phyloP scores from a whole-genome alignment of 1,284 basidiomycete genomes.

The Cutaneotrichosporon sp. region DNA sequence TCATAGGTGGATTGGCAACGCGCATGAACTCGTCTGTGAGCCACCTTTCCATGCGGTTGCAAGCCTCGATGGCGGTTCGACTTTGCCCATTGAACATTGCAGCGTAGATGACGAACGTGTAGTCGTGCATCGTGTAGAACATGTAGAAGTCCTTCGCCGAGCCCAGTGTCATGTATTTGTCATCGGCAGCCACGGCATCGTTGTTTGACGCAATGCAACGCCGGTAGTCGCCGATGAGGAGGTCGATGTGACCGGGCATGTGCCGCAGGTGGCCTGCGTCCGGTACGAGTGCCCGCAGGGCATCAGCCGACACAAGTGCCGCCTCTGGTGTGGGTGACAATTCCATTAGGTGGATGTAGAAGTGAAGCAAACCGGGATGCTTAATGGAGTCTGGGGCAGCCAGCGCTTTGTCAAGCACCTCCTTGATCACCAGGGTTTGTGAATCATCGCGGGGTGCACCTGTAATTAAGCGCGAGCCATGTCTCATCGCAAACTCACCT shows the following conservation, averaged over 20 bases:
- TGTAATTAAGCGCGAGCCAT: neutral
- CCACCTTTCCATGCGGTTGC: conserved; percentile 32
- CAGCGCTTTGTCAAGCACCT: conserved; percentile 29
- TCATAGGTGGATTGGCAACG: conserved; percentile 24
- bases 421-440: conserved; percentile 26
- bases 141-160: conserved; percentile 30
- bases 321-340: conserved; percentile 35
- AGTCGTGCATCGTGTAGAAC: conserved; percentile 42
- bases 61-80: conserved; percentile 23
- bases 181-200: conserved; percentile 31
- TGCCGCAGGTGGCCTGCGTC: conserved; percentile 41
- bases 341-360: conserved; percentile 44
- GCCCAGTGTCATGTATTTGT: conserved; percentile 25
- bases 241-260: conserved; percentile 43
- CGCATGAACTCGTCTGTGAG: conserved; percentile 27
- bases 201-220: conserved; percentile 31
- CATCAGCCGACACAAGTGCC: conserved; percentile 31
- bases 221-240: conserved; percentile 42
- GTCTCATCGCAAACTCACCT: conserved; percentile 17
- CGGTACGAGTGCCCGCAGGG: conserved; percentile 31
- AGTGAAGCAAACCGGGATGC: conserved; percentile 40
- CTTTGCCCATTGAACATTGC: conserved; percentile 42
- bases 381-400: conserved; percentile 1
- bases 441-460: conserved; percentile 18
- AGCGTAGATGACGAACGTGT: conserved; percentile 36